A percentile compares a stretch with the other conserved stretches of the same genome.
Evolutionary conservation across 1,139 yeast species (phyloP).

Genomic region (Pichia sp.): DNA sequence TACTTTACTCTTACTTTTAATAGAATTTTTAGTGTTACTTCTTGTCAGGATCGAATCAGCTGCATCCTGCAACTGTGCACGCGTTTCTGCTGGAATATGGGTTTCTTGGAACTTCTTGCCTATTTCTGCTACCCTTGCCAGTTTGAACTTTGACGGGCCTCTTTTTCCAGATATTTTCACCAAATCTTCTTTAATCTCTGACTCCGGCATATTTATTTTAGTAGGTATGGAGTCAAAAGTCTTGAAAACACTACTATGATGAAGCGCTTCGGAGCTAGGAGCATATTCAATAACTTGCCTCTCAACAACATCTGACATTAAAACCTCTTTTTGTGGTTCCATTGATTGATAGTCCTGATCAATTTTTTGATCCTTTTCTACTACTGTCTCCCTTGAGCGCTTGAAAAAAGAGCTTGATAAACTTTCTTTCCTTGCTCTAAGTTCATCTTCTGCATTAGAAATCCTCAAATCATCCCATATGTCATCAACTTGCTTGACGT

Average conservation of each 20-base stretch:
- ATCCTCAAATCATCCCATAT: conserved; percentile 45
- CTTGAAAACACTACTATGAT: conserved; percentile 7
- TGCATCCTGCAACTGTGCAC: conserved; percentile 7
- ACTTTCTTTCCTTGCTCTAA: neutral
- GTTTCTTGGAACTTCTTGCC: conserved; percentile 20
- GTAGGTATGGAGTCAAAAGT: conserved; percentile 9
- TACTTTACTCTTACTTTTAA: neutral
- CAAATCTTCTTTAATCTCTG: conserved; percentile 5
- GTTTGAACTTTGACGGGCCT: conserved; percentile 14
- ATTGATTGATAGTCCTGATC: neutral
- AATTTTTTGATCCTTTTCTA: neutral
- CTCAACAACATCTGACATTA: conserved; percentile 27
- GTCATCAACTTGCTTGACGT: conserved; percentile 57
- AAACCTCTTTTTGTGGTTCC: conserved; percentile 14
- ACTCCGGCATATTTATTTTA: conserved; percentile 6
- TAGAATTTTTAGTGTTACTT: neutral
- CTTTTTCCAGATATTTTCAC: conserved; percentile 18
- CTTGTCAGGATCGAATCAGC: neutral
- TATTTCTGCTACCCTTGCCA: conserved; percentile 19
- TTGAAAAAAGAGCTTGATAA: conserved; percentile 4
- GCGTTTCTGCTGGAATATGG: conserved; percentile 13
- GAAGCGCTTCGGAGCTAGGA: neutral
- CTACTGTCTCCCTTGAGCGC: neutral
- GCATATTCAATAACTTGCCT: conserved; percentile 13
- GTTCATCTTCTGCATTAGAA: conserved; percentile 21